Percentiles rank a stretch among this genome's conserved stretches.
These are phyloP conservation scores for Peribolospora kevripleyi DNA, from an alignment of 768 basidiomycete species.

Conservation along the genomic window DNA sequence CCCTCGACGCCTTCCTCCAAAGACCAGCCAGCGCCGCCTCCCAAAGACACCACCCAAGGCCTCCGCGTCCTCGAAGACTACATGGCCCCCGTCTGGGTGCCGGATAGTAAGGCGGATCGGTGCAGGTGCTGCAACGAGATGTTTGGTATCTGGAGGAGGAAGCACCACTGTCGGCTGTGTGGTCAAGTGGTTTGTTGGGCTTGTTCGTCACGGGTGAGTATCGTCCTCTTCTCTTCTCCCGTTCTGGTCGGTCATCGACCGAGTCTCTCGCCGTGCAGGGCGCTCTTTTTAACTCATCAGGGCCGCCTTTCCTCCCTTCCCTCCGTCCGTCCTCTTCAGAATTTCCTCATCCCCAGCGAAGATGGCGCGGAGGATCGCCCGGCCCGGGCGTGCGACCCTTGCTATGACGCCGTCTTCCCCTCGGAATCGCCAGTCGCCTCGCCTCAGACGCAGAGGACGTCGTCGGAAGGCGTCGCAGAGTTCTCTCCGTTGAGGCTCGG, in stretches of 20 bases:
- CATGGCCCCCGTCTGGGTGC: constrained; percentile 79
- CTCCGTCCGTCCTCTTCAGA: constrained; percentile 25
- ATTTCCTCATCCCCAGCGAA: constrained; percentile 56
- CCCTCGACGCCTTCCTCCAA: no score
- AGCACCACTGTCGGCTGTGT: constrained; percentile 95
- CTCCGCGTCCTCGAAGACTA: constrained; percentile 39
- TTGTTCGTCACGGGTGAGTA: constrained; percentile 51
- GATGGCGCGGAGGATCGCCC: constrained; percentile 16
- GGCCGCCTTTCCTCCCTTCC: not conserved
- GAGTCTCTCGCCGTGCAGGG: not conserved
- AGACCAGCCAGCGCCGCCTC: not conserved
- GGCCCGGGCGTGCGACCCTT: constrained; percentile 60
- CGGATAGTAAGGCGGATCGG: constrained; percentile 51
- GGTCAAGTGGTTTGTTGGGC: constrained; percentile 63
- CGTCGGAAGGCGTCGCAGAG: no score
- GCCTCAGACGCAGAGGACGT: not conserved
- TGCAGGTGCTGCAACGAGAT: constrained; percentile 67
- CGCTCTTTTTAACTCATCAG: not conserved
- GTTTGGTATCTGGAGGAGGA: constrained; percentile 81
- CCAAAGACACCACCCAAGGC: not conserved
- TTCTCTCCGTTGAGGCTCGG: not conserved
- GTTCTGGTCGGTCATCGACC: not conserved
- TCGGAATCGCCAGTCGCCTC: not conserved
- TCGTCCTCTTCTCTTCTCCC: not conserved
- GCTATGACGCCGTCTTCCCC: constrained; percentile 69